Evolutionary conservation across 2,329 filamentous ascomycete genomes (phyloP), one percentile per base, ranked within the genome.

Genomic region (Penicillium sp.): DNA sequence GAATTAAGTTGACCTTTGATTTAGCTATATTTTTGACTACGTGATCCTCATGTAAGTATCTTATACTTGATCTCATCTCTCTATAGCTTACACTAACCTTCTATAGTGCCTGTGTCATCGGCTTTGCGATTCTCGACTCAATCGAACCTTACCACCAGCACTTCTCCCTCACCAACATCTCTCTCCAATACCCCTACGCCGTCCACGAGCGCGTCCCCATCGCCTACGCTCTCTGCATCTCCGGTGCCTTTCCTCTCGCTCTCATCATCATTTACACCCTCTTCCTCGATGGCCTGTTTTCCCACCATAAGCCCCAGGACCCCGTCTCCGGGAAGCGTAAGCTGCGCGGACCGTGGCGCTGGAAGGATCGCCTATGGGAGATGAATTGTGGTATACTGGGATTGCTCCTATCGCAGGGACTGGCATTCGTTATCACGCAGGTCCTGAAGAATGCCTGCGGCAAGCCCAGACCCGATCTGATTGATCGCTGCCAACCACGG

Each of bases 331-430:
- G 68, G 40, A 66, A 69, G 51, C 65, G 66, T 39, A 69, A 65
- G 40, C 41, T 72, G 29, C 69, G 67, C 42, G 68, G 72, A 0
- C 74, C 69, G 42, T 79, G 80, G 57, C 68, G 73, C 31, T 72
- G 77, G 55, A 76, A 77, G 57, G 77, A 80, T 54, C 69, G 78
- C 16, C 59, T 81, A n/a, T 82, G 79, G 79, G 78, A 82, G 62
- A 66, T 81, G 57, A 82, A 82, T 56, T 81, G 78, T 55, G 79
- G 79, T 2, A 72, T 81, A 9, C 60, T 82, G 22, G 79, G 79
- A n/a, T 63, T 82, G 46, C 59, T 77, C 13, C 62, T 81, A 32
- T 73, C 76, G 26, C 74, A 79, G 46, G 75, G 70, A 11, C 64
- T 75, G n/a, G 74, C 77, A 0, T 81, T 81, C 58, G 73, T 78